Conservation (phyloP, 805 yeast species). For the Candida gorgasii region DNA sequence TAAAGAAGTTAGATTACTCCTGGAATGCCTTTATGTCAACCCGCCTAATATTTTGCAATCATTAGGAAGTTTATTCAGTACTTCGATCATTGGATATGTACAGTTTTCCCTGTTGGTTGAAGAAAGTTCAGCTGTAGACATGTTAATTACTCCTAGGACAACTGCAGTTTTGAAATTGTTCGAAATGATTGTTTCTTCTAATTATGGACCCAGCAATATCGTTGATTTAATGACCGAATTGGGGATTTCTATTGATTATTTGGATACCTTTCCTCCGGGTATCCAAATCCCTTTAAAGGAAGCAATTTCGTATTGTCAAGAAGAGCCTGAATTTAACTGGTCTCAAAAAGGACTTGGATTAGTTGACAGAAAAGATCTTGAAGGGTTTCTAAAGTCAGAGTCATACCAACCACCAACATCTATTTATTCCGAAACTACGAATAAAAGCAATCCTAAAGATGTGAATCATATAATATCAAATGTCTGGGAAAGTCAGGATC, state of each 20-base stretch:
- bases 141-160: conserved; percentile 64
- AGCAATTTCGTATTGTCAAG: conserved; percentile 55
- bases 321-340: conserved; percentile 51
- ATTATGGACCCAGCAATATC: conserved; percentile 52
- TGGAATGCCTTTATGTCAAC: conserved; percentile 45
- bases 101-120: conserved; percentile 69
- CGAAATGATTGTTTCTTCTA: conserved; percentile 59
- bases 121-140: conserved; percentile 60
- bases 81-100: conserved; percentile 51
- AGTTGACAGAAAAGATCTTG: conserved; percentile 69
- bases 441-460: conserved; percentile 23
- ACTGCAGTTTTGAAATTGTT: conserved; percentile 58
- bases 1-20: conserved; percentile 38
- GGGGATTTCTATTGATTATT: conserved; percentile 48
- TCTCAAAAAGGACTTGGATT: conserved; percentile 49
- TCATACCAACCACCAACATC: conserved; percentile 17
- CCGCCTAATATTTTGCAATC: conserved; percentile 66
- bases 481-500: conserved; percentile 42
- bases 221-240: conserved; percentile 62
- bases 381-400: conserved; percentile 25
- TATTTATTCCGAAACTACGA: conserved; percentile 13
- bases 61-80: conserved; percentile 49
- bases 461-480: conserved; percentile 41
- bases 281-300: conserved; percentile 67
- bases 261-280: conserved; percentile 77